Evolutionary conservation across 306 rosid species (phyloP), one percentile per base, ranked within the genome.

Genomic region (Trifolium fragiferum): DNA sequence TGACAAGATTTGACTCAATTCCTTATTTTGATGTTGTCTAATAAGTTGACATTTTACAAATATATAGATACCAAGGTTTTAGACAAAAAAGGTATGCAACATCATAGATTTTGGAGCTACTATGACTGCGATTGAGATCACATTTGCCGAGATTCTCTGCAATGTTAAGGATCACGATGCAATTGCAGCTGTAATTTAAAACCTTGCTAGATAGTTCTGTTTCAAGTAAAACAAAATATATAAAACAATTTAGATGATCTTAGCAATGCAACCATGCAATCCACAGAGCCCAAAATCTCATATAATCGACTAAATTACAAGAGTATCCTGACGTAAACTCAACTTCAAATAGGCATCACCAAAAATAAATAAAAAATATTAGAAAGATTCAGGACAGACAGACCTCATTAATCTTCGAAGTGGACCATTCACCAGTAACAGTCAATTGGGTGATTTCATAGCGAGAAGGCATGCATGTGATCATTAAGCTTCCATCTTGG

Each of bases 401-500:
- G 61, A 84, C 88, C 88, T 84, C 85, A 4, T 78, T 74, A 71
- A 84, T 71, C 73, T 84, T 84, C 27, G 85, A 79, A 50, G 93
- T 80, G 68, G 98, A 92, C 99, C 99, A 95, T 76, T 92, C 97
- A 68, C 98, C 98, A 0, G 96, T 91, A 70, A 94, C 78, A 14
- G 89, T 86, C 55, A 94, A 90, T 75, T 95, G 99, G 84, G 98
- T 95, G 76, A 95, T 86, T 88, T 95, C 98, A 4, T 90, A 89
- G 58, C 93, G 96, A 68, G 97, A 87, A 54, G 98, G 97, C 96
- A 95, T 92, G 86, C 92, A 90, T 30, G 98, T 77, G 54, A 95
- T 87, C 90, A 84, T 85, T 69, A 95, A 51, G 80, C 90, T 87
- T 87, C 99, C 99, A 66, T 95, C 99, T 87, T 95, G 93, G 84